Percentiles rank a stretch among this genome's conserved stretches.
phyloP scores from a whole-genome alignment of 2,329 filamentous ascomycete genomes.

The Fusarium armeniacum region DNA sequence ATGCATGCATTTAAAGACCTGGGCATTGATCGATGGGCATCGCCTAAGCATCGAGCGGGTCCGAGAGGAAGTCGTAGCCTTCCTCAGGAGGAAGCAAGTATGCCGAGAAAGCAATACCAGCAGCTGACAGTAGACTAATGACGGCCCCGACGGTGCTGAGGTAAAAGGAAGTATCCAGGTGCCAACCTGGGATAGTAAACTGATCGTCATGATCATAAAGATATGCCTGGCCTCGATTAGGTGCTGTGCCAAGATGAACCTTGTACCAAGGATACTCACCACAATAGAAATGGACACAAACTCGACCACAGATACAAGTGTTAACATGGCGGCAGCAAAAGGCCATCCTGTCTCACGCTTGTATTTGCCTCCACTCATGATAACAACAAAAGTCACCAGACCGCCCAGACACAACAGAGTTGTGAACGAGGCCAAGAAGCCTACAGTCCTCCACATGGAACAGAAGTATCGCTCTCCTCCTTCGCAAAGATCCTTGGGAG shows the following conservation, averaged over 20 bases:
- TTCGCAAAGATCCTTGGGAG: conserved; percentile 54
- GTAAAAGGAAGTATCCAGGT: conserved; percentile 82
- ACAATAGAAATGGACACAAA: conserved; percentile 85
- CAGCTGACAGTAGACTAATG: conserved; percentile 66
- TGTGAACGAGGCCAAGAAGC: conserved; percentile 88
- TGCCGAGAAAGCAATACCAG: conserved; percentile 75
- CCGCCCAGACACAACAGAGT: conserved; percentile 85
- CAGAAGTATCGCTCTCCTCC: conserved; percentile 80
- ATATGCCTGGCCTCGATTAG: conserved; percentile 72
- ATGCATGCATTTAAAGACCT: conserved; percentile 2
- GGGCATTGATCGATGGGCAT: background rate
- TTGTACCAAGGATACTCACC: conserved; percentile 66
- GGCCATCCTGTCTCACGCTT: conserved; percentile 88
- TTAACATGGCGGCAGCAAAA: conserved; percentile 75
- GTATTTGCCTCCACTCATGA: conserved; percentile 82
- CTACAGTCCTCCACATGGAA: conserved; percentile 89
- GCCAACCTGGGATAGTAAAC: conserved; percentile 85
- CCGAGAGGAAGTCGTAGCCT: conserved; percentile 80
- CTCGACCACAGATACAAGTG: conserved; percentile 76
- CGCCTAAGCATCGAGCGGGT: conserved; percentile 65
- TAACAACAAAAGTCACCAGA: conserved; percentile 82
- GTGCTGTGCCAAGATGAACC: background rate
- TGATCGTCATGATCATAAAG: conserved; percentile 86
- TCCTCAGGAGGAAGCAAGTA: conserved; percentile 82
- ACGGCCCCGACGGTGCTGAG: conserved; percentile 72